Evolutionary conservation across 2,329 filamentous ascomycete genomes (phyloP).

Genomic region (Colletotrichum cuscutae): DNA sequence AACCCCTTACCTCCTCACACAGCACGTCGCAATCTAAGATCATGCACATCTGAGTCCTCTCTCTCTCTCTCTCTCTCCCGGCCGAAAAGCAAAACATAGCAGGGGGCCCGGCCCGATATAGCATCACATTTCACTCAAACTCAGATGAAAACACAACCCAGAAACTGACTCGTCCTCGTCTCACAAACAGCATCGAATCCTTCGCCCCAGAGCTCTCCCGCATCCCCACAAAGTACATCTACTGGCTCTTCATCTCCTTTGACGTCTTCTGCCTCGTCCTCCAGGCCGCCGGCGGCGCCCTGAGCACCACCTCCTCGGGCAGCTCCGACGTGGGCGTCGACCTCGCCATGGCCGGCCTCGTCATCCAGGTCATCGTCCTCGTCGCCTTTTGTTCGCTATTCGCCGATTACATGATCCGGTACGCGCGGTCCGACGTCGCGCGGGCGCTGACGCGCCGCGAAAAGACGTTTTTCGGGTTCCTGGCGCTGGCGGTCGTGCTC

Average conservation of each 20-base stretch:
- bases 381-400: slow-evolving; percentile 61
- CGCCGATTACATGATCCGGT: slow-evolving; percentile 58
- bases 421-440: slow-evolving; percentile 36
- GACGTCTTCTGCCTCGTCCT: slow-evolving; percentile 65
- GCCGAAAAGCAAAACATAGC: neutral
- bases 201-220: slow-evolving; percentile 52
- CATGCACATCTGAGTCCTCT: neutral
- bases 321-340: slow-evolving; percentile 53
- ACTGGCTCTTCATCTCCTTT: slow-evolving; percentile 61
- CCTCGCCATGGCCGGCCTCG: slow-evolving; percentile 60
- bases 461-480: slow-evolving; percentile 60
- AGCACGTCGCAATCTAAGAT: neutral
- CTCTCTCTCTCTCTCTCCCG: neutral
- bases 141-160: neutral
- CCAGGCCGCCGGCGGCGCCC: slow-evolving; percentile 65
- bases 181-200: slow-evolving; percentile 47
- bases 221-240: slow-evolving; percentile 51
- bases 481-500: slow-evolving; percentile 64
- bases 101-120: neutral
- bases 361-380: slow-evolving; percentile 67
- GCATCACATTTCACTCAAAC: neutral
- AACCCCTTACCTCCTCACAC: too few relatives aligned
- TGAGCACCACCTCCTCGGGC: slow-evolving; percentile 57
- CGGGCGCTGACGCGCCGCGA: slow-evolving; percentile 40
- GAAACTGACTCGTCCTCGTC: neutral